These are phyloP conservation scores for Begonia masoniana DNA, from an alignment of 306 rosid genomes.

Conservation along the genomic window DNA sequence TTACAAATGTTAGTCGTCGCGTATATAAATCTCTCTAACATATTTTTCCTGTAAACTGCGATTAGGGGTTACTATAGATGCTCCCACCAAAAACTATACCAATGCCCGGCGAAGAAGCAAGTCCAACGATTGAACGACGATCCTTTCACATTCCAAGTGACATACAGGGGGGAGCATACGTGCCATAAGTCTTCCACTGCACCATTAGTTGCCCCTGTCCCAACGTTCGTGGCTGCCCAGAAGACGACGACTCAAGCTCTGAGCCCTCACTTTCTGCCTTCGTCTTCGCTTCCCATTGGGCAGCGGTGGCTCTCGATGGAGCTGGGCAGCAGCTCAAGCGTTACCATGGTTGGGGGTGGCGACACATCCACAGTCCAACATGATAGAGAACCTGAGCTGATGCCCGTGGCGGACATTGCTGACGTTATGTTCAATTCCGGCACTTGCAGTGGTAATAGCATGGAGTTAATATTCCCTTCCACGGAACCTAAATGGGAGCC, in stretches of 20 bases:
- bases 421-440: conserved; percentile 60
- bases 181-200: conserved; percentile 66
- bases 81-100: conserved; percentile 56
- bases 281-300: background rate
- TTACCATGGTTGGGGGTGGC: background rate
- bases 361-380: conserved; percentile 21
- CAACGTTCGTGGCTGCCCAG: too few relatives aligned
- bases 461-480: conserved; percentile 45
- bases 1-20: too few relatives aligned
- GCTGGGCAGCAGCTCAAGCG: background rate
- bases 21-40: too few relatives aligned
- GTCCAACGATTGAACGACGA: conserved; percentile 44
- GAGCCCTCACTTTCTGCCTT: conserved; percentile 1
- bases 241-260: too few relatives aligned
- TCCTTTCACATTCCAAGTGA: conserved; percentile 35
- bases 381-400: conserved; percentile 19
- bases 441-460: conserved; percentile 32
- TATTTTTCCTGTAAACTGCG: too few relatives aligned
- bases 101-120: conserved; percentile 59
- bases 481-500: conserved; percentile 15
- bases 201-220: conserved; percentile 18
- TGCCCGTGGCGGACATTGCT: conserved; percentile 46
- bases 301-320: conserved; percentile 19
- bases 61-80: conserved; percentile 55
- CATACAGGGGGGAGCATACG: conserved; percentile 42